Percentiles rank a stretch among this genome's conserved stretches.
Conservation (phyloP, 352 stramenopile species). For the Phytophthora citricola region DNA sequence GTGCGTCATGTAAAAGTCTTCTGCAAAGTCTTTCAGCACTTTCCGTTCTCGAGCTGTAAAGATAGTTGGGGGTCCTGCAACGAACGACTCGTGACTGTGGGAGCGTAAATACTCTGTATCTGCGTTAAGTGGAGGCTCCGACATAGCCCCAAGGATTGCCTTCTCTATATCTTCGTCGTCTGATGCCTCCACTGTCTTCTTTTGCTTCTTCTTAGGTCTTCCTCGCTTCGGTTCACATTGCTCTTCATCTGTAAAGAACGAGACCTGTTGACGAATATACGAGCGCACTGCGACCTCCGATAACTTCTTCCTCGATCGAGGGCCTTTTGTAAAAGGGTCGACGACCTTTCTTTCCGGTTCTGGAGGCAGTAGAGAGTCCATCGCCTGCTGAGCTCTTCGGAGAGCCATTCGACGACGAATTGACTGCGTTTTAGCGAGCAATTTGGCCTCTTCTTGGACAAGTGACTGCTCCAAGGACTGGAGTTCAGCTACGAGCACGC, state of each 20-base stretch:
- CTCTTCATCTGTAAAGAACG: constrained; percentile 68
- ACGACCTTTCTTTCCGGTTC: not conserved
- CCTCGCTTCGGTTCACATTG: constrained; percentile 25
- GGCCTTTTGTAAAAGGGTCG: constrained; percentile 10
- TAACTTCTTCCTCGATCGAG: constrained; percentile 4
- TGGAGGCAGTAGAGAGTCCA: constrained; percentile 41
- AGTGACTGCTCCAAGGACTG: constrained; percentile 41
- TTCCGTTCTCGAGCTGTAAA: constrained; percentile 71
- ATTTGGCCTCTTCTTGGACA: constrained; percentile 41
- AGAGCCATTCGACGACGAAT: constrained; percentile 62
- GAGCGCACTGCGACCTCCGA: constrained; percentile 50
- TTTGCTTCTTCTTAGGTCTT: constrained; percentile 41
- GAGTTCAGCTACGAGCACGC: constrained; percentile 51
- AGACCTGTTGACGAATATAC: constrained; percentile 62
- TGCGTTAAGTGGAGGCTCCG: constrained; percentile 55
- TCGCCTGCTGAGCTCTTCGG: constrained; percentile 55
- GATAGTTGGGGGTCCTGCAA: constrained; percentile 48
- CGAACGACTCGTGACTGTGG: constrained; percentile 69
- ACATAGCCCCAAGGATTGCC: constrained; percentile 6
- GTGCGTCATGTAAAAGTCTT: constrained; percentile 34
- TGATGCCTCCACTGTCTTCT: constrained; percentile 11
- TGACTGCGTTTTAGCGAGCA: constrained; percentile 47
- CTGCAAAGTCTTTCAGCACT: constrained; percentile 57
- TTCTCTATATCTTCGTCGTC: constrained; percentile 10
- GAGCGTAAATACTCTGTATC: constrained; percentile 60